Conservation (phyloP, 495 filamentous ascomycete species). For the Lasiosphaeriaceae sp. region DNA sequence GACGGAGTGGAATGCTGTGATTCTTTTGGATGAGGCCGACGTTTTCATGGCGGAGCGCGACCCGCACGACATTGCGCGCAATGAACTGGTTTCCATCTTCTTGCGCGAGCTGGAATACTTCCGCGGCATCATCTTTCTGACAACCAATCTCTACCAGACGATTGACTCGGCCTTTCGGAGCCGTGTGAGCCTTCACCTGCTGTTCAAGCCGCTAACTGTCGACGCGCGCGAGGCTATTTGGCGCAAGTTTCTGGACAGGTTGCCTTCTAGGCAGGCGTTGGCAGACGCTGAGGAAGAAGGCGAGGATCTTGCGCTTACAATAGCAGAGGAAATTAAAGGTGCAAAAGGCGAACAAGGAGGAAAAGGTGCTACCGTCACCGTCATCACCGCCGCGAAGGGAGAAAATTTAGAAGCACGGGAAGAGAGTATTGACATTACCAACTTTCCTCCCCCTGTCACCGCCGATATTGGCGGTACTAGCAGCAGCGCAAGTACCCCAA, state of each 20-base stretch:
- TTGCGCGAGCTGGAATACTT: conserved; percentile 57
- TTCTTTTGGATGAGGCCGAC: conserved; percentile 53
- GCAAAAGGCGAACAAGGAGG: background rate
- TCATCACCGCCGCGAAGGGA: background rate
- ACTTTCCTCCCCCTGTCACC: background rate
- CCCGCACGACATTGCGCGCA: conserved; percentile 45
- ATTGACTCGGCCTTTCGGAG: conserved; percentile 35
- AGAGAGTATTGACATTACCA: conserved; percentile 27
- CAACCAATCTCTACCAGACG: conserved; percentile 41
- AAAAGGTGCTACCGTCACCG: background rate
- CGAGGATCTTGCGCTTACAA: background rate
- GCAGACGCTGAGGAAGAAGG: background rate
- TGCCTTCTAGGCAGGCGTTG: background rate
- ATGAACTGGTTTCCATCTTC: conserved; percentile 51
- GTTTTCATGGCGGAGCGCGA: conserved; percentile 49
- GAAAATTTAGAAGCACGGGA: conserved; percentile 3
- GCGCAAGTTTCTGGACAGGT: conserved; percentile 28
- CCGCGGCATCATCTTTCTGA: conserved; percentile 48
- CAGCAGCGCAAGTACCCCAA: background rate
- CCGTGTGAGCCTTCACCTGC: conserved; percentile 29
- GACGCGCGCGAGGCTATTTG: conserved; percentile 28
- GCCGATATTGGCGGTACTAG: too few species aligned
- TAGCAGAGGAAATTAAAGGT: background rate
- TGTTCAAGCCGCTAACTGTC: conserved; percentile 24
- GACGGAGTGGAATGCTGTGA: conserved; percentile 47